Percentiles rank a stretch among this genome's conserved stretches.
Evolutionary conservation across 805 yeast species (phyloP).

Genomic region (Spathaspora sp.): DNA sequence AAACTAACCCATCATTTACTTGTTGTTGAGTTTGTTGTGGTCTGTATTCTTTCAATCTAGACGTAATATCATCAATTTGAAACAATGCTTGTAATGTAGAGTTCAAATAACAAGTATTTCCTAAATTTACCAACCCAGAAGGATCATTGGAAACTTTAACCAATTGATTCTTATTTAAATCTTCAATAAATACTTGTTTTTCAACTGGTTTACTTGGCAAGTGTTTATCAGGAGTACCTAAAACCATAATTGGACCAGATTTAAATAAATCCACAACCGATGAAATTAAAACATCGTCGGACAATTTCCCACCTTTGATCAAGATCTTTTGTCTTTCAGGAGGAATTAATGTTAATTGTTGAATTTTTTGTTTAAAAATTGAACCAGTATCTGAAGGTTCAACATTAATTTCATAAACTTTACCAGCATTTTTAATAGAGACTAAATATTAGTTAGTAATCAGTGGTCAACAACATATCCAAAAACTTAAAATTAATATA

Average conservation of each 20-base stretch:
- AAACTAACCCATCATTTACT: slow-evolving; percentile 17
- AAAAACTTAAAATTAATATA: not conserved
- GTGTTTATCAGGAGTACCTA: slow-evolving; percentile 82
- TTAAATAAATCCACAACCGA: slow-evolving; percentile 51
- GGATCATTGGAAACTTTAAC: slow-evolving; percentile 46
- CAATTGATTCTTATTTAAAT: slow-evolving; percentile 47
- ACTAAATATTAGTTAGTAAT: slow-evolving; percentile 6
- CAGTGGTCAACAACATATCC: not conserved
- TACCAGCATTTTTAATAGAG: slow-evolving; percentile 41
- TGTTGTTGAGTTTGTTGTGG: slow-evolving; percentile 10
- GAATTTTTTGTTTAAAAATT: slow-evolving; percentile 65
- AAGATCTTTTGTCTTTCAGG: slow-evolving; percentile 85
- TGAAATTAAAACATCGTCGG: slow-evolving; percentile 59
- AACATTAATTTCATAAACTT: slow-evolving; percentile 37
- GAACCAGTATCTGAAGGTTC: slow-evolving; percentile 54
- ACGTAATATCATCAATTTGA: slow-evolving; percentile 40
- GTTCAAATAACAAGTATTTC: slow-evolving; percentile 77
- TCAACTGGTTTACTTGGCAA: slow-evolving; percentile 50
- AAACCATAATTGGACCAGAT: slow-evolving; percentile 73
- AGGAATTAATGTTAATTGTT: slow-evolving; percentile 77
- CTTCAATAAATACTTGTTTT: slow-evolving; percentile 64
- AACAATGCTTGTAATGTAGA: slow-evolving; percentile 60
- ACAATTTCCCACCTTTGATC: slow-evolving; percentile 83
- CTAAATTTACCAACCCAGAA: slow-evolving; percentile 64
- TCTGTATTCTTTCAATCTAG: slow-evolving; percentile 19